Percentiles rank a stretch among this genome's conserved stretches.
These are phyloP conservation scores for Pilaira anomala DNA, from an alignment of 192 early-diverging fungal species.

Conservation along the genomic window DNA sequence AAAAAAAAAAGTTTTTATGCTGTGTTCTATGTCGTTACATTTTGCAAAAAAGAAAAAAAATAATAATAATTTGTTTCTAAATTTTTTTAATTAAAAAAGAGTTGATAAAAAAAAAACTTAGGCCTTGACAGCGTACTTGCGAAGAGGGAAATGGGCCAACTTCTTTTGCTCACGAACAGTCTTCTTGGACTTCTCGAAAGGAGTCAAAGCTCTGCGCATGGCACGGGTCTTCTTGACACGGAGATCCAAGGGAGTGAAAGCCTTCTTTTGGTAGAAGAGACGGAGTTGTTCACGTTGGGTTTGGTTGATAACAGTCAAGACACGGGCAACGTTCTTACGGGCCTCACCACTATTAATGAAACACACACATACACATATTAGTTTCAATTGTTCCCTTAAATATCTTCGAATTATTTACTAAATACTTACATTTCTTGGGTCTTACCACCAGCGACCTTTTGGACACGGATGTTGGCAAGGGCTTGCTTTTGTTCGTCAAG, in stretches of 20 bases:
- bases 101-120: conserved; percentile 40
- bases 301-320: conserved; percentile 94
- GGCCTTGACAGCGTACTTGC: conserved; percentile 90
- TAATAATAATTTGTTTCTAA: not conserved
- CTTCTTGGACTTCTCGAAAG: conserved; percentile 72
- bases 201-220: conserved; percentile 92
- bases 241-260: conserved; percentile 94
- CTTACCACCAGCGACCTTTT: conserved; percentile 90
- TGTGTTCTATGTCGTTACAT: not conserved
- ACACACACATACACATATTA: not conserved
- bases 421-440: conserved; percentile 73
- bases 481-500: conserved; percentile 95
- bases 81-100: not conserved
- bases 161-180: conserved; percentile 90
- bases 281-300: conserved; percentile 87
- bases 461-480: conserved; percentile 88
- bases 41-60: no score
- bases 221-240: conserved; percentile 99
- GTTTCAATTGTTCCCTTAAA: not conserved
- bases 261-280: conserved; percentile 90
- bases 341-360: conserved; percentile 54
- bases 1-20: not conserved
- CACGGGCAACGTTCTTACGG: conserved; percentile 92
- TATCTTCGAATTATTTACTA: not conserved
- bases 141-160: conserved; percentile 82